A percentile compares a stretch with the other conserved stretches of the same genome.
Evolutionary conservation across 2,329 filamentous ascomycete species (phyloP).

Genomic region (Fusarium sp.): DNA sequence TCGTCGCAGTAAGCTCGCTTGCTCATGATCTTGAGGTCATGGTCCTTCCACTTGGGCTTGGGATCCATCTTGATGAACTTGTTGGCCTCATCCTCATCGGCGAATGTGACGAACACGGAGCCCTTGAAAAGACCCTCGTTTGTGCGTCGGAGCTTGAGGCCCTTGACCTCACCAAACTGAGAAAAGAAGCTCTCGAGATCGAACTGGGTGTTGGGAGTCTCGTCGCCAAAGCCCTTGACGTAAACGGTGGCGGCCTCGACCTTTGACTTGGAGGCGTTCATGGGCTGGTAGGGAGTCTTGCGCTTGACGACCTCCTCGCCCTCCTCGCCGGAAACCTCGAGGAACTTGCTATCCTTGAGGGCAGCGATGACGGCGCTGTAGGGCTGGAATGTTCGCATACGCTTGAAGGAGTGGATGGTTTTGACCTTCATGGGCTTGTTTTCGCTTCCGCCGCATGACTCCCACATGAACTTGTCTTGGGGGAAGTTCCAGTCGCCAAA

Average conservation of each 20-base stretch:
- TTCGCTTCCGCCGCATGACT: conserved; percentile 78
- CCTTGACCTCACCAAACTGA: conserved; percentile 81
- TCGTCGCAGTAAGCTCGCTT: conserved; percentile 90
- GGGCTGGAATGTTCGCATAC: conserved; percentile 95
- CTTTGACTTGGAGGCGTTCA: conserved; percentile 71
- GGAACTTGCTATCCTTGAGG: conserved; percentile 78
- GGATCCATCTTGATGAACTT: conserved; percentile 84
- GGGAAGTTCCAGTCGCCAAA: conserved; percentile 93
- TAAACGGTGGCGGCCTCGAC: conserved; percentile 84
- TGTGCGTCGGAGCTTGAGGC: conserved; percentile 86
- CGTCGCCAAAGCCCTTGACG: conserved; percentile 92
- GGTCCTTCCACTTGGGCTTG: conserved; percentile 85
- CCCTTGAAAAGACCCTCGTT: conserved; percentile 87
- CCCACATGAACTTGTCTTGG: conserved; percentile 88
- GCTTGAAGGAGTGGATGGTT: conserved; percentile 87
- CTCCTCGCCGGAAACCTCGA: conserved; percentile 81
- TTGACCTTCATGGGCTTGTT: conserved; percentile 86
- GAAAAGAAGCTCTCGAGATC: conserved; percentile 94
- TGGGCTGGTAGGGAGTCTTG: conserved; percentile 76
- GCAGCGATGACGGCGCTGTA: conserved; percentile 86
- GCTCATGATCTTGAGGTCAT: conserved; percentile 83
- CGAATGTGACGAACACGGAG: conserved; percentile 95
- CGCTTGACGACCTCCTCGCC: conserved; percentile 79
- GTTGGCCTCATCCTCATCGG: conserved; percentile 79
- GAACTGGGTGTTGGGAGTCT: conserved; percentile 87